Conservation (phyloP, 2,329 filamentous ascomycete genomes). For the Rhynchosporium secalis region DNA sequence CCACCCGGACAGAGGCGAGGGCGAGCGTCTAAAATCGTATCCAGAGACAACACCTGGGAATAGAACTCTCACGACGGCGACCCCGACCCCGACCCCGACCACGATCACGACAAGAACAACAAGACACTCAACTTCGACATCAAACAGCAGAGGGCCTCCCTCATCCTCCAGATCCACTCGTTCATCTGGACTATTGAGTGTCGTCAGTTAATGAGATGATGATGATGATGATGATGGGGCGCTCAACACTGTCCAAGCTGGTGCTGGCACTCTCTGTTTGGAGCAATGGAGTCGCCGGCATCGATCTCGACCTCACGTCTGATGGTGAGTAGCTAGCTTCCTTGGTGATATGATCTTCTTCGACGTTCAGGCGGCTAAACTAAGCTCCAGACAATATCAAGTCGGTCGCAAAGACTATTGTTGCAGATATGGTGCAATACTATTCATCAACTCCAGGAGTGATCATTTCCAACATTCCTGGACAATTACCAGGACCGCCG, state of each 20-base stretch:
- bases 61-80: neutral
- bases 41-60: conserved; percentile 1
- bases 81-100: neutral
- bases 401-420: conserved; percentile 36
- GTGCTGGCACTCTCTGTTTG: conserved; percentile 15
- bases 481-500: conserved; percentile 45
- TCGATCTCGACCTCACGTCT: conserved; percentile 16
- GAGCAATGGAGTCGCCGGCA: conserved; percentile 12
- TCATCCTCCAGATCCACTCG: conserved; percentile 10
- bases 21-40: neutral
- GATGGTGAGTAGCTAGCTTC: neutral
- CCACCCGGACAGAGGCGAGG: neutral
- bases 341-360: neutral
- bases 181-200: conserved; percentile 14
- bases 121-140: neutral
- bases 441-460: conserved; percentile 44
- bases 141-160: neutral
- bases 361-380: neutral
- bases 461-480: conserved; percentile 49
- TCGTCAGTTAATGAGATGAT: conserved; percentile 7
- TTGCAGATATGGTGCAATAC: conserved; percentile 51
- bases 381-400: conserved; percentile 36
- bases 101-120: conserved; percentile 1
- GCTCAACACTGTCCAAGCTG: conserved; percentile 5
- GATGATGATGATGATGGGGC: conserved; percentile 7